Conservation (phyloP, 345 rosid genomes). For the Limnanthes douglasii region DNA sequence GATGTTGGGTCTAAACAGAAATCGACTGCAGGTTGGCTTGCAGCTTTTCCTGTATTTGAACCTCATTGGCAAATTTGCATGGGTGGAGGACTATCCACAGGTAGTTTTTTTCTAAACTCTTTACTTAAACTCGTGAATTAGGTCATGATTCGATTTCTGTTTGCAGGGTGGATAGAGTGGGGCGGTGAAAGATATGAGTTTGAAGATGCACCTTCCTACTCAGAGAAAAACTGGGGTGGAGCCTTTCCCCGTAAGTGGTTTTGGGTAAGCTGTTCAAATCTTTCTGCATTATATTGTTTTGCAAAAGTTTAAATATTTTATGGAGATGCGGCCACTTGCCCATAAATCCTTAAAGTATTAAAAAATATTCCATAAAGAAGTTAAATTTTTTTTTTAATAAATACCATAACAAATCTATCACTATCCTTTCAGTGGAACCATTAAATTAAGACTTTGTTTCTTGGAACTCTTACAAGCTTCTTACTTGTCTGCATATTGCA, state of each 20-base stretch:
- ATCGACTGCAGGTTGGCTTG: constrained; percentile 97
- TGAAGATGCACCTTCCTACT: constrained; percentile 82
- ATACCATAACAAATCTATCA: too few relatives aligned
- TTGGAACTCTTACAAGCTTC: constrained; percentile 9
- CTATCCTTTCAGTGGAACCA: too few relatives aligned
- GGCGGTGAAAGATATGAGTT: constrained; percentile 85
- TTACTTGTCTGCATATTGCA: constrained; percentile 18
- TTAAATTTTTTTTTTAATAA: too few relatives aligned
- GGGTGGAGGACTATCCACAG: constrained; percentile 98
- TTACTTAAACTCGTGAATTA: background rate
- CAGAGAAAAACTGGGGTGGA: constrained; percentile 98
- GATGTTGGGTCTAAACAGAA: constrained; percentile 62
- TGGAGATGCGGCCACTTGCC: too few relatives aligned
- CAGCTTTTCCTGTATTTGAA: constrained; percentile 93
- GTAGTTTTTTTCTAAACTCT: constrained; percentile 10
- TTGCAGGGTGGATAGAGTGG: constrained; percentile 97
- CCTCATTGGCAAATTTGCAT: constrained; percentile 99
- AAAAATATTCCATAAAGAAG: too few relatives aligned
- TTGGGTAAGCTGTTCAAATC: constrained; percentile 46
- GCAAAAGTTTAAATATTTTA: too few relatives aligned
- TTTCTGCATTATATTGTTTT: constrained; percentile 6
- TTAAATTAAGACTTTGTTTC: too few relatives aligned
- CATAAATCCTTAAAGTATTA: too few relatives aligned
- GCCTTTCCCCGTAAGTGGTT: constrained; percentile 97
- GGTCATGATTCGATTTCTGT: background rate